Base-by-base conservation (phyloP, 2,329 filamentous ascomycete genomes). In the Neopestalotiopsis sp. region DNA sequence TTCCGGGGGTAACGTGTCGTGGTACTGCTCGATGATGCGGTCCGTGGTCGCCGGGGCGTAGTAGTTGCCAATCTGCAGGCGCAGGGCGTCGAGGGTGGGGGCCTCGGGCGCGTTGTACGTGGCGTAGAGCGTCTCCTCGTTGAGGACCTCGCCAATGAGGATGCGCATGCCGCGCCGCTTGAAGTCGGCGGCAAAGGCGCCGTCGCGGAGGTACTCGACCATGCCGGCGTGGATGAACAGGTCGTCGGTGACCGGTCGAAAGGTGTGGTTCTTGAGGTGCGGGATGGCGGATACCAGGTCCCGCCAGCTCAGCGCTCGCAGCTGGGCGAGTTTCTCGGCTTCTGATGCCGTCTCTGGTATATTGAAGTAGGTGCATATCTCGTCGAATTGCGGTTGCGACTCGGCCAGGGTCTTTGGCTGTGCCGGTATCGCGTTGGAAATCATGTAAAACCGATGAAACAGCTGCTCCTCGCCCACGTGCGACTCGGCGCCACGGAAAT, bases 391-490 rank as follows among this genome's bases (percentile, higher is more conserved):
- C 0, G 69, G 70, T 10, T 83, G 79, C 0, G 77, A 74, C 32
- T 83, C 79, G 0, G 72, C 72, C 0, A 81, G 71, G 0, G 76
- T 78, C 69, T 81, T 84, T 0, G 82, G 82, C 45, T 84, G 82
- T 4, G 83, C 80, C 0, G 81, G 82, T 28, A 84, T 83, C 0
- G 82, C 81, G 69, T 85, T 85, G 2, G 83, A 85, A 61, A 79
- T 78, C 79, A 85, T 82, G 68, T 82, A 80, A 5, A 84, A 70
- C 1, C 81, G 75, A 9, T 77, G 77, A 61, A 82, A 81, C 1
- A 78, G 70, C n/a, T 53, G 45, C 5, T 20, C 45, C 28, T 30
- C 38, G 28, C 14, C n/a, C 12, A 20, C 7, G 20, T n/a, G 28
- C 10, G 72, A 69, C 13, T 72, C 63, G 6, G 59, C 57, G 10